Evolutionary conservation across 164 flowering plant species (phyloP).

Genomic region (Liriodendron chinense): DNA sequence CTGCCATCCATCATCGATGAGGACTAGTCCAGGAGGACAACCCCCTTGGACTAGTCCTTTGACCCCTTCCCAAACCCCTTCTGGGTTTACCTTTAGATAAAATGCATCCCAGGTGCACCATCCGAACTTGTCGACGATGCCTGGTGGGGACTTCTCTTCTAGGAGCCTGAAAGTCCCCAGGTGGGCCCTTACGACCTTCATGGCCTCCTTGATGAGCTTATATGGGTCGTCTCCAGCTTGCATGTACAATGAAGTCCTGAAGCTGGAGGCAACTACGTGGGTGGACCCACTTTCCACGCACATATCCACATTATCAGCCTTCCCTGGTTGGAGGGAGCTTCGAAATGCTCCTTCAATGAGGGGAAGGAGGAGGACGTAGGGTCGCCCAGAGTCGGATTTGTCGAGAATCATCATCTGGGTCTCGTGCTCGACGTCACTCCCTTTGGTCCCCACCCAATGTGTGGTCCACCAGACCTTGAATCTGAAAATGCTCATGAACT

Average conservation of each 20-base stretch:
- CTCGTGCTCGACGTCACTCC: conserved; percentile 69
- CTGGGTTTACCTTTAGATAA: conserved; percentile 51
- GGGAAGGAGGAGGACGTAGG: conserved; percentile 71
- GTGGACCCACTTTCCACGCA: conserved; percentile 86
- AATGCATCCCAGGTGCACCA: conserved; percentile 91
- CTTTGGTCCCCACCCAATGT: conserved; percentile 70
- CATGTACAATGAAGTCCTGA: conserved; percentile 42
- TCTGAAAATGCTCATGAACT: conserved; percentile 83
- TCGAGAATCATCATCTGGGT: conserved; percentile 77
- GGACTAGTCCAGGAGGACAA: conserved; percentile 63
- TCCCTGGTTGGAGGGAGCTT: conserved; percentile 64
- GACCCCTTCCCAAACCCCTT: conserved; percentile 58
- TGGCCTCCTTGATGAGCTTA: conserved; percentile 43
- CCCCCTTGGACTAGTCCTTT: conserved; percentile 57
- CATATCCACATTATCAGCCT: conserved; percentile 46
- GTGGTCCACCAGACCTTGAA: conserved; percentile 98
- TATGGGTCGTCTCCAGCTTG: conserved; percentile 71
- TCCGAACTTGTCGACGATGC: conserved; percentile 62
- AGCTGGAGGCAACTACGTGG: conserved; percentile 30
- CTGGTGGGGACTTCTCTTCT: conserved; percentile 55
- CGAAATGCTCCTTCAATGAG: conserved; percentile 68
- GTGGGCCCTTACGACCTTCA: conserved; percentile 42
- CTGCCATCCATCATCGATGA: conserved; percentile 84
- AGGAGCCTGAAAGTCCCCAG: conserved; percentile 37
- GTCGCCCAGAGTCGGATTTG: conserved; percentile 42